Conservation (phyloP, 306 rosid genomes). For the Aeschynomene evenia region DNA sequence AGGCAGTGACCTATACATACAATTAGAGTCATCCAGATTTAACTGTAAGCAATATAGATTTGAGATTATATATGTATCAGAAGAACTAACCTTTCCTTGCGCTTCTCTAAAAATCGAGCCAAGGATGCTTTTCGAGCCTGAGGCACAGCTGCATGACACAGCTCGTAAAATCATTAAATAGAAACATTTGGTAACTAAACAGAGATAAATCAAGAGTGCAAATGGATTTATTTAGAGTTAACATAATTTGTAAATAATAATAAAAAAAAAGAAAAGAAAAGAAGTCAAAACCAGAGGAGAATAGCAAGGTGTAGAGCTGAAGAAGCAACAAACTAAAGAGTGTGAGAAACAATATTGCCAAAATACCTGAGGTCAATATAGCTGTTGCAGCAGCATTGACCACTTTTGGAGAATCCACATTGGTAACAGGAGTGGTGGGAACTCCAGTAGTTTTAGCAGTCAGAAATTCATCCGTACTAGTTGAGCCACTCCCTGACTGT, state of each 20-base stretch:
- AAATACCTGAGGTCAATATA: constrained; percentile 73
- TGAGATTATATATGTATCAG: background rate
- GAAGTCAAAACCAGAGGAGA: background rate
- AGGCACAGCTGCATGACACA: constrained; percentile 60
- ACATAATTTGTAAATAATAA: background rate
- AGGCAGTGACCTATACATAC: background rate
- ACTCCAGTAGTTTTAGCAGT: constrained; percentile 53
- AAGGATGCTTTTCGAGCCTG: constrained; percentile 93
- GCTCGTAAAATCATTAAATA: constrained; percentile 11
- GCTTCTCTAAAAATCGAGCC: constrained; percentile 88
- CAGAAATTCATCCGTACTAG: constrained; percentile 69
- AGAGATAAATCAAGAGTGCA: background rate
- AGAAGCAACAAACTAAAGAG: background rate
- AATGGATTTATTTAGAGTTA: background rate
- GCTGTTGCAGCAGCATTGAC: constrained; percentile 43
- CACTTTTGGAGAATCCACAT: constrained; percentile 54
- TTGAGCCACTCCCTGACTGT: constrained; percentile 80
- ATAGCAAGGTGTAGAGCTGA: background rate
- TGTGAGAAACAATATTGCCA: background rate
- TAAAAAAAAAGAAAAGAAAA: background rate
- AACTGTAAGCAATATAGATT: background rate
- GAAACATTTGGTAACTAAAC: constrained; percentile 16
- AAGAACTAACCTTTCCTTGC: constrained; percentile 76
- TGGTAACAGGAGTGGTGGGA: constrained; percentile 53
- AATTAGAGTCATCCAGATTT: background rate